Evolutionary conservation across 768 basidiomycete genomes (phyloP).

Genomic region (Suillus variegatus): DNA sequence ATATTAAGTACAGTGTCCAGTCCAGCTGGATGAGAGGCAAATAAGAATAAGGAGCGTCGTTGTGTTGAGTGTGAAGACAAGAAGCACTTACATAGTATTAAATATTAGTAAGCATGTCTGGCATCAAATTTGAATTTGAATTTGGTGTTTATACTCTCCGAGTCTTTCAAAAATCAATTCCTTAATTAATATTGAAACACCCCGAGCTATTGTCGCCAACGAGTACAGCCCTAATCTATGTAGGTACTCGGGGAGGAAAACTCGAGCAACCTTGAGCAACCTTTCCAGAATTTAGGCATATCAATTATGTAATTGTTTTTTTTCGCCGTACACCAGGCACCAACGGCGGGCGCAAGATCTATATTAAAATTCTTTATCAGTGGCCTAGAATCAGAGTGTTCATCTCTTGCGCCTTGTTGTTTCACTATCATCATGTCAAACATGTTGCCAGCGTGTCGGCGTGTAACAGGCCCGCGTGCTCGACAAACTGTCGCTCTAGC

Average conservation of each 20-base stretch:
- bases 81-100: background rate
- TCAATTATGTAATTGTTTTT: background rate
- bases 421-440: background rate
- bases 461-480: conserved; percentile 11
- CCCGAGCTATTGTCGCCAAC: too few relatives aligned
- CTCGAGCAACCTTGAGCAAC: background rate
- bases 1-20: conserved; percentile 13
- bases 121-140: background rate
- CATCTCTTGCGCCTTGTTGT: background rate
- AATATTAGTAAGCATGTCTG: background rate
- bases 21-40: conserved; percentile 23
- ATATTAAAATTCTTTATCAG: too few relatives aligned
- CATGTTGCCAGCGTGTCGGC: conserved; percentile 16
- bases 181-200: background rate
- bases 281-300: background rate
- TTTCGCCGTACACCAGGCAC: too few relatives aligned
- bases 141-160: too few relatives aligned
- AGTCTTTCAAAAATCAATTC: background rate
- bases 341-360: too few relatives aligned
- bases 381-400: background rate
- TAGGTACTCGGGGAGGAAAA: background rate
- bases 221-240: background rate
- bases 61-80: too few relatives aligned
- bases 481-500: conserved; percentile 10
- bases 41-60: conserved; percentile 7